Evolutionary conservation across 2,329 filamentous ascomycete species (phyloP).

Genomic region (Aspergillus versicolor): DNA sequence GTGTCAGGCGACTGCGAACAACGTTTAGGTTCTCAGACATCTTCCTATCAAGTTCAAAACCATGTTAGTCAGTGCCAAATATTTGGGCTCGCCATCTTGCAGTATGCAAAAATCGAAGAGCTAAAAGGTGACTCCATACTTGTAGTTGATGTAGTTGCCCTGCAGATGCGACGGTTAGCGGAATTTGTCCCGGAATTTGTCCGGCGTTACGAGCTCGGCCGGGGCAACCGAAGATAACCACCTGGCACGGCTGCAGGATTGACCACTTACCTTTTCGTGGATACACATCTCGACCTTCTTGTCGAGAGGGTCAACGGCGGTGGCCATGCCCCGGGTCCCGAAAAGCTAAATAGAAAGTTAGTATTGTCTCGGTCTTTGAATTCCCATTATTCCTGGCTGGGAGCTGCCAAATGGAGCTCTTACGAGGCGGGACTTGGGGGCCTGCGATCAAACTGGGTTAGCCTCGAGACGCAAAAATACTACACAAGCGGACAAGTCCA

Average conservation of each 20-base stretch:
- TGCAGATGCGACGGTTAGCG: slow-evolving; percentile 31
- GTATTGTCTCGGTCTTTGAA: slow-evolving; percentile 11
- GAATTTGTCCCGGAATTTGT: slow-evolving; percentile 16
- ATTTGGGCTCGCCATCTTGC: neutral
- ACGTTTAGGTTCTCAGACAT: slow-evolving; percentile 96
- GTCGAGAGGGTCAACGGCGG: slow-evolving; percentile 82
- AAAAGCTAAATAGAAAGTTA: slow-evolving; percentile 54
- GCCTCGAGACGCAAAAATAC: slow-evolving; percentile 4
- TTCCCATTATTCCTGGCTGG: neutral
- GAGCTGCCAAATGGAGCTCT: slow-evolving; percentile 23
- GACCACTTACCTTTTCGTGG: slow-evolving; percentile 68
- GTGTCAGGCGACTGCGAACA: slow-evolving; percentile 85
- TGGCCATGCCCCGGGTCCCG: slow-evolving; percentile 72
- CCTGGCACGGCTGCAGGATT: neutral
- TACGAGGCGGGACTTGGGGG: slow-evolving; percentile 48
- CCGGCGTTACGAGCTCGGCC: slow-evolving; percentile 15
- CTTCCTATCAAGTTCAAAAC: slow-evolving; percentile 62
- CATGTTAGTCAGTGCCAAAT: slow-evolving; percentile 23
- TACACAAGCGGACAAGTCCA: neutral
- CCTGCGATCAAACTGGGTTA: slow-evolving; percentile 31
- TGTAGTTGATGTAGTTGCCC: slow-evolving; percentile 97
- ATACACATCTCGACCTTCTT: slow-evolving; percentile 98
- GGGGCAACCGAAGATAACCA: slow-evolving; percentile 22
- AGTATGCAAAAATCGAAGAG: neutral
- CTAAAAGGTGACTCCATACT: slow-evolving; percentile 41